Conservation (phyloP, 2,329 filamentous ascomycete species). For the Colletotrichum endophyticum region DNA sequence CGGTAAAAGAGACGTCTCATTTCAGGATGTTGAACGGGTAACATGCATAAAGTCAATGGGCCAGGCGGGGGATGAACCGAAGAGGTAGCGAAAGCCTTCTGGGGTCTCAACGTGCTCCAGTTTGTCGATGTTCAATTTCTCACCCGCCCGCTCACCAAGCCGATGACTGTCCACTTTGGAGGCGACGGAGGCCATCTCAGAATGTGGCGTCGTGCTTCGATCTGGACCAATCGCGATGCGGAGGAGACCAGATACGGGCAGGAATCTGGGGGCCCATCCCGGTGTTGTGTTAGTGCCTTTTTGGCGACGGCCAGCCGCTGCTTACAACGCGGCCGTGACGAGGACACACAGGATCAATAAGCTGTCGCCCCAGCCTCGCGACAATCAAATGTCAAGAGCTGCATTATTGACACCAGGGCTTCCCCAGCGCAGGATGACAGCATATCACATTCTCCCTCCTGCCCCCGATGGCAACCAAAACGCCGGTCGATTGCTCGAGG, state of each 20-base stretch:
- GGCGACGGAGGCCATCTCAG: neutral
- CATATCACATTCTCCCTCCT: neutral
- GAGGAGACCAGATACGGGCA: neutral
- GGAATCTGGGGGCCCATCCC: neutral
- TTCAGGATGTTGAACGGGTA: neutral
- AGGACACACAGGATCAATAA: neutral
- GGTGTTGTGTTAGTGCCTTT: neutral
- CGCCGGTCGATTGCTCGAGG: neutral
- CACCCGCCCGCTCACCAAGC: neutral
- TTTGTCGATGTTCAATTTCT: neutral
- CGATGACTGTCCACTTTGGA: neutral
- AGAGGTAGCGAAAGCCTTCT: neutral
- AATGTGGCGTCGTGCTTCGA: neutral
- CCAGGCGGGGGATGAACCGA: neutral
- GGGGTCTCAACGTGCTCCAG: neutral
- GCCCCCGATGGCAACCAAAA: neutral
- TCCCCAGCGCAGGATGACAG: neutral
- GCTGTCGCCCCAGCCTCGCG: neutral
- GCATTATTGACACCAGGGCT: neutral
- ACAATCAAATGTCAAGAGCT: neutral
- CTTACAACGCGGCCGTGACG: neutral
- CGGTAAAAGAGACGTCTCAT: neutral
- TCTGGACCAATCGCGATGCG: neutral
- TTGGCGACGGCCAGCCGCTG: neutral
- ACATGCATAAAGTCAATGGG: neutral